Evolutionary conservation across 2,329 filamentous ascomycete species (phyloP).

Genomic region (Monilinia polystroma): DNA sequence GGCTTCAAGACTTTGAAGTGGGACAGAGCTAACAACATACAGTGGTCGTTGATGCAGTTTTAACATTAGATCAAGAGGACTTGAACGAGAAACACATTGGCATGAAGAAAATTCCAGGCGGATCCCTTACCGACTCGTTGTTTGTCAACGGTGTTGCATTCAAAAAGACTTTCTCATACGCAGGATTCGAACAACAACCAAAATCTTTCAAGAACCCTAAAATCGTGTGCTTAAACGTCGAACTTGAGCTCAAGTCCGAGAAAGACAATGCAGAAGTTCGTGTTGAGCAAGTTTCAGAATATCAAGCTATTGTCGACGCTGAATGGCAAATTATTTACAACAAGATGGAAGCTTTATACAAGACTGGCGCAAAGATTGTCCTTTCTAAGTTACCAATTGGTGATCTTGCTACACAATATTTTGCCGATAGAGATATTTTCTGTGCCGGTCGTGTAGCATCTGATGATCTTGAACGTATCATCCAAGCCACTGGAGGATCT

Average conservation of each 20-base stretch:
- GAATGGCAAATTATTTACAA: constrained; percentile 99
- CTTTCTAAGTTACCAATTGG: constrained; percentile 96
- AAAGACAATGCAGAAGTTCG: constrained; percentile 99
- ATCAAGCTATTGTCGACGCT: constrained; percentile 97
- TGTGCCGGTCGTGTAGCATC: constrained; percentile 89
- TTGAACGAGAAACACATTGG: constrained; percentile 98
- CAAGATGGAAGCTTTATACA: constrained; percentile 92
- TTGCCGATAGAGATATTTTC: constrained; percentile 97
- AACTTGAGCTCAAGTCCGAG: constrained; percentile 96
- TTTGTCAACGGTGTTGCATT: constrained; percentile 98
- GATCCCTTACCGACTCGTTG: constrained; percentile 90
- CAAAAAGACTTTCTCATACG: constrained; percentile 99
- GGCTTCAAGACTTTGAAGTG: constrained; percentile 36
- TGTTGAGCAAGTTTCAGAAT: constrained; percentile 97
- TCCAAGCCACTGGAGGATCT: constrained; percentile 88
- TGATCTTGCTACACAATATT: constrained; percentile 95
- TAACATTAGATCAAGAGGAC: constrained; percentile 93
- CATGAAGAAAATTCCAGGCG: constrained; percentile 96
- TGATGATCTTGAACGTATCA: constrained; percentile 94
- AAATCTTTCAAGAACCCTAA: constrained; percentile 93
- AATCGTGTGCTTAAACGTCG: constrained; percentile 96
- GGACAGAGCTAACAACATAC: constrained; percentile 37
- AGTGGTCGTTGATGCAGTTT: constrained; percentile 98
- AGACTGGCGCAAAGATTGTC: constrained; percentile 95
- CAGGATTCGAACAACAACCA: constrained; percentile 98